A percentile compares a stretch with the other conserved stretches of the same genome.
These are phyloP conservation scores for Multifurca ochricompacta DNA, from an alignment of 768 basidiomycete genomes.

Conservation along the genomic window DNA sequence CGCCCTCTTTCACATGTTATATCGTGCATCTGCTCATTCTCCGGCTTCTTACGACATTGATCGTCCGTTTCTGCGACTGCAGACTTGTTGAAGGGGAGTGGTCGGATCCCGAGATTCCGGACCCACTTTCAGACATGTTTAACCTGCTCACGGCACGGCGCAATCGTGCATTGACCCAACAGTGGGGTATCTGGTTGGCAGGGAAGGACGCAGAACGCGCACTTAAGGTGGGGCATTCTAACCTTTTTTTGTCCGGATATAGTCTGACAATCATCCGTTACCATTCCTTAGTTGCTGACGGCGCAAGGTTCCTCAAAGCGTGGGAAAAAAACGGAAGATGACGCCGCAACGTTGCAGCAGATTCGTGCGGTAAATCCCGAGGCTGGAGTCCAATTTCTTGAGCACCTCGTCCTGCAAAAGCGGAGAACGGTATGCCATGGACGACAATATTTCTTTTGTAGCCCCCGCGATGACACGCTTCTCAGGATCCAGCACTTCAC, in stretches of 20 bases:
- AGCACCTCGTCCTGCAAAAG: conserved; percentile 69
- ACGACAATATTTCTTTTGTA: background rate
- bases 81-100: conserved; percentile 64
- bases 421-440: conserved; percentile 45
- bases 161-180: conserved; percentile 54
- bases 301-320: conserved; percentile 47
- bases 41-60: background rate
- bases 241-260: background rate
- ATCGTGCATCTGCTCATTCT: background rate
- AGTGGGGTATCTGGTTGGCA: conserved; percentile 78
- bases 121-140: conserved; percentile 58
- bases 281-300: conserved; percentile 47
- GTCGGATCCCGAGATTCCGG: conserved; percentile 52
- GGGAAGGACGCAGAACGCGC: conserved; percentile 61
- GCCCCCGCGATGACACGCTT: background rate
- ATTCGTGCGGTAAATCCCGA: conserved; percentile 47
- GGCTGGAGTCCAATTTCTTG: conserved; percentile 67
- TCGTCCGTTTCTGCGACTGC: background rate
- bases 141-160: conserved; percentile 46
- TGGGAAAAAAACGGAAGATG: conserved; percentile 52
- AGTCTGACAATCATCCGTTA: background rate
- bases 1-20: conserved; percentile 20
- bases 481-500: conserved; percentile 56
- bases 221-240: conserved; percentile 44
- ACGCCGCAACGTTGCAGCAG: conserved; percentile 47